These are phyloP conservation scores for Cutaneotrichosporon sp. DNA, from an alignment of 1,284 basidiomycete genomes.

Conservation along the genomic window DNA sequence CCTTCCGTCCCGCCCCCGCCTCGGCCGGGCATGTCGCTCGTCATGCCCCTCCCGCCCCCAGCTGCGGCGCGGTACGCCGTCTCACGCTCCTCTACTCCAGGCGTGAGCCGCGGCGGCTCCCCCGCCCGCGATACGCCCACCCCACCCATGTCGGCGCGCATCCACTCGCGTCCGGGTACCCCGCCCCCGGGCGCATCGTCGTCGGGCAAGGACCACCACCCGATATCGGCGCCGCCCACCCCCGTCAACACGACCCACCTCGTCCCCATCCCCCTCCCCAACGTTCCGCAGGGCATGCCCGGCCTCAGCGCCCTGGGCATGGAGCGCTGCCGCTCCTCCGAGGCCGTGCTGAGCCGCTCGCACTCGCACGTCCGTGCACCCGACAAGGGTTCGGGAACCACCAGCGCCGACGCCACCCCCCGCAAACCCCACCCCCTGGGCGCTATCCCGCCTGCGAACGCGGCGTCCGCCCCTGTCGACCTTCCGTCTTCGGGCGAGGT, in stretches of 20 bases:
- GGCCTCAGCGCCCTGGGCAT: slow-evolving; percentile 32
- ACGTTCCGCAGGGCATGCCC: slow-evolving; percentile 14
- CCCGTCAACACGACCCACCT: slow-evolving; percentile 48
- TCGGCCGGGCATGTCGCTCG: slow-evolving; percentile 21
- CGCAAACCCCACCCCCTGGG: slow-evolving; percentile 22
- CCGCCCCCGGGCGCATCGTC: slow-evolving; percentile 18
- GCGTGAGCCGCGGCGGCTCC: slow-evolving; percentile 12
- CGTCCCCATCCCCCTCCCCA: slow-evolving; percentile 36
- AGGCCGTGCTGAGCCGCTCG: slow-evolving; percentile 33
- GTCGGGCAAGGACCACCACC: slow-evolving; percentile 21
- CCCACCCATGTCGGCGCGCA: slow-evolving; percentile 22
- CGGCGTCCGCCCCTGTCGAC: neutral
- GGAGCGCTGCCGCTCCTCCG: slow-evolving; percentile 48
- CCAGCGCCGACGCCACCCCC: slow-evolving; percentile 21
- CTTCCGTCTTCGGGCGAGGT: slow-evolving; percentile 8
- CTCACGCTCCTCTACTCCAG: slow-evolving; percentile 25
- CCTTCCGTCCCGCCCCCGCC: slow-evolving; percentile 1
- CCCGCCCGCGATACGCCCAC: slow-evolving; percentile 12
- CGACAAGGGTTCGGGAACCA: slow-evolving; percentile 3
- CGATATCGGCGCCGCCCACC: slow-evolving; percentile 49
- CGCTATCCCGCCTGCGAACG: slow-evolving; percentile 4
- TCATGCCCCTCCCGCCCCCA: slow-evolving; percentile 23
- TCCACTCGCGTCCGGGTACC: slow-evolving; percentile 25
- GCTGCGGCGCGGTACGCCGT: slow-evolving; percentile 21
- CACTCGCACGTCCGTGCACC: slow-evolving; percentile 16